Percentiles rank a stretch among this genome's conserved stretches.
Conservation (phyloP, 371 early-diverging fungal genomes). For the Aphelidium insulamus region DNA sequence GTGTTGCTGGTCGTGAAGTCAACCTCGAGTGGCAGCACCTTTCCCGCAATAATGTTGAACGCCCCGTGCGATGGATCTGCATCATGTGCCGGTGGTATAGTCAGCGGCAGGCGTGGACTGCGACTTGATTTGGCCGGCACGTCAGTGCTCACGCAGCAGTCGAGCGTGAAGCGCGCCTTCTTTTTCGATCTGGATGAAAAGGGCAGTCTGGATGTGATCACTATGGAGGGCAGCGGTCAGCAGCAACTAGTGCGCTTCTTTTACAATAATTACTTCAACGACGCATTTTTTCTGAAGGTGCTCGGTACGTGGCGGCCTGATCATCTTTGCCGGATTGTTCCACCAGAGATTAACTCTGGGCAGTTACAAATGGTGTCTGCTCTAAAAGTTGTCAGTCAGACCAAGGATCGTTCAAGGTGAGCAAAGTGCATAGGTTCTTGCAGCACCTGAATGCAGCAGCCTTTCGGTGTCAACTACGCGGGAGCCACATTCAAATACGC, state of each 20-base stretch:
- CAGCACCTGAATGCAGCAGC: constrained; percentile 11
- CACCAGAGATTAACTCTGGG: background rate
- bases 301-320: constrained; percentile 20
- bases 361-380: constrained; percentile 51
- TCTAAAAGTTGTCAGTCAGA: constrained; percentile 23
- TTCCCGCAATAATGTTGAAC: constrained; percentile 8
- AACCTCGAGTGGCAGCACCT: constrained; percentile 3
- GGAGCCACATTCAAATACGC: constrained; percentile 69
- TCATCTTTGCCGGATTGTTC: background rate
- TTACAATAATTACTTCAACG: constrained; percentile 68
- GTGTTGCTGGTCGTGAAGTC: constrained; percentile 30
- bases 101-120: constrained; percentile 3
- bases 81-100: constrained; percentile 14
- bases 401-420: constrained; percentile 11
- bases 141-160: constrained; percentile 28
- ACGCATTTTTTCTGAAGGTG: constrained; percentile 80
- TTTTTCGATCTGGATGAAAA: constrained; percentile 76
- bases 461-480: constrained; percentile 54
- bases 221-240: constrained; percentile 10
- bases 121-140: constrained; percentile 8
- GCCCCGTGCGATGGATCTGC: constrained; percentile 12
- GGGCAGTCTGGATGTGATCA: constrained; percentile 64
- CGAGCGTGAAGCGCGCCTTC: constrained; percentile 29
- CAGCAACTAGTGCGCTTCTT: constrained; percentile 16
- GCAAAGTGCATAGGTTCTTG: constrained; percentile 2